Evolutionary conservation across 805 yeast genomes (phyloP).

Genomic region (Candida insectorum): DNA sequence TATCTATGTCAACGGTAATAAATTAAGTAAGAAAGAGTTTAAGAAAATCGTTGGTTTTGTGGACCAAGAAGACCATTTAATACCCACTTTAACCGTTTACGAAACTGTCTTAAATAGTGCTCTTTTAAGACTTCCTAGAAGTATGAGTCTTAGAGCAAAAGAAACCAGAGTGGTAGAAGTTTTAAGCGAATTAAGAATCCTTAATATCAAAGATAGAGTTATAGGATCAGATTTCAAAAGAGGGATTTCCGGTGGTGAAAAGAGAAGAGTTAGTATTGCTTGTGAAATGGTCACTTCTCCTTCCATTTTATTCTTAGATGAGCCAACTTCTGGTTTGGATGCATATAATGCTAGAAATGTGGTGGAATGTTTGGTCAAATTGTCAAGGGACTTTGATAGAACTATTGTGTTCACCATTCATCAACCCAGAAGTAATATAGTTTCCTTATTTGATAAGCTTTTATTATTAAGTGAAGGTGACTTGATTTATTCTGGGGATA

Average conservation of each 20-base stretch:
- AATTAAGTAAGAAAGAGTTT: conserved; percentile 41
- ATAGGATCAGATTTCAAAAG: conserved; percentile 87
- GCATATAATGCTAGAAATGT: conserved; percentile 92
- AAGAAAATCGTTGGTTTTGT: conserved; percentile 84
- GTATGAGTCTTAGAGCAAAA: conserved; percentile 73
- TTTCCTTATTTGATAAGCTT: conserved; percentile 81
- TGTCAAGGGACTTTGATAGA: conserved; percentile 77
- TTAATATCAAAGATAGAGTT: conserved; percentile 75
- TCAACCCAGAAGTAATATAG: conserved; percentile 96
- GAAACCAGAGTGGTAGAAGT: conserved; percentile 80
- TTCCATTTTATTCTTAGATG: conserved; percentile 70
- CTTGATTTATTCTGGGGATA: conserved; percentile 84
- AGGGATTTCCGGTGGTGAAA: conserved; percentile 73
- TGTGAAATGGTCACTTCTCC: conserved; percentile 76
- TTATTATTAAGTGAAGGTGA: conserved; percentile 81
- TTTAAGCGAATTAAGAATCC: conserved; percentile 77
- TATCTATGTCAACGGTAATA: conserved; percentile 73
- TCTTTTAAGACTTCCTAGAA: conserved; percentile 74
- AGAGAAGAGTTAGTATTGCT: conserved; percentile 79
- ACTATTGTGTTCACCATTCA: conserved; percentile 93
- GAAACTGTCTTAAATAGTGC: conserved; percentile 96
- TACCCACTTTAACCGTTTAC: conserved; percentile 92
- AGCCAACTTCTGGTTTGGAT: conserved; percentile 94
- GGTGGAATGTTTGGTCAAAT: conserved; percentile 73
- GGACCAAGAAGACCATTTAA: conserved; percentile 87